Percentiles rank a stretch among this genome's conserved stretches.
Evolutionary conservation across 306 rosid species (phyloP).

Genomic region (Pyrus bretschneideri): DNA sequence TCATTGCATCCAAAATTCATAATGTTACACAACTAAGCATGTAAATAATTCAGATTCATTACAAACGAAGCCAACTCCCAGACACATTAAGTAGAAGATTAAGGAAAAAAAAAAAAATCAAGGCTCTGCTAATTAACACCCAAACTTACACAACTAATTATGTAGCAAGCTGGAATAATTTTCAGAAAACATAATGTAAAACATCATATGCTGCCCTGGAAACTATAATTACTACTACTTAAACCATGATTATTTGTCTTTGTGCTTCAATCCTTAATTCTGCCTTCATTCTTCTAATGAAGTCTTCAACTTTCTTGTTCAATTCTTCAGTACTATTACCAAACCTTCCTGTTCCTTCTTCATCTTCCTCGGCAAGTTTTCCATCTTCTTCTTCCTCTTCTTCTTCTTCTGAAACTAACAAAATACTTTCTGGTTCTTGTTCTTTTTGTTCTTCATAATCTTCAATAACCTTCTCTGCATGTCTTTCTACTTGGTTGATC

Average conservation of each 20-base stretch:
- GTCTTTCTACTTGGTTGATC: constrained; percentile 2
- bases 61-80: background rate
- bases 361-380: constrained; percentile 1
- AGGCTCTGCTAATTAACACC: background rate
- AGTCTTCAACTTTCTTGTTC: constrained; percentile 74
- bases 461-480: constrained; percentile 12
- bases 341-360: constrained; percentile 29
- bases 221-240: background rate
- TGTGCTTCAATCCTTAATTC: constrained; percentile 63
- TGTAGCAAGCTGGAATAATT: background rate
- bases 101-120: background rate
- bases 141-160: background rate
- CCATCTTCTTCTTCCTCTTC: constrained; percentile 9
- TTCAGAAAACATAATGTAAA: background rate
- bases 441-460: constrained; percentile 21
- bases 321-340: constrained; percentile 56
- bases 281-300: constrained; percentile 68
- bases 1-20: background rate
- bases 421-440: background rate
- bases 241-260: constrained; percentile 45
- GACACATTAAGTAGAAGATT: background rate
- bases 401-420: constrained; percentile 24
- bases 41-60: background rate
- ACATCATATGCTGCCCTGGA: background rate
- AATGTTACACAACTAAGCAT: background rate